Evolutionary conservation across 495 filamentous ascomycete genomes (phyloP).

Genomic region (Trichoderma gamsii): DNA sequence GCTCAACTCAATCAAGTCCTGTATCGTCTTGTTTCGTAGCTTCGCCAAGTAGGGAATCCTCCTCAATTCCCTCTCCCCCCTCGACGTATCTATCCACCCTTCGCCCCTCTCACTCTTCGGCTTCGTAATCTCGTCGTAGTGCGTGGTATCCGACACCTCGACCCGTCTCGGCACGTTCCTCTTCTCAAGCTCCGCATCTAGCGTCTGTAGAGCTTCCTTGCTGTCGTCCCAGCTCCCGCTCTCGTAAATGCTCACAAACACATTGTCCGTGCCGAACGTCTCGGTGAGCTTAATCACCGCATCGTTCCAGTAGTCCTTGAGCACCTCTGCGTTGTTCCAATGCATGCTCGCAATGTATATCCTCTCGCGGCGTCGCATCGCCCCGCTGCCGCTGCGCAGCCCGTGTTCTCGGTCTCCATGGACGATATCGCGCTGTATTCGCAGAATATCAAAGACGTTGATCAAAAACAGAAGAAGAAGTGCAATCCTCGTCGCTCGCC

Average conservation of each 20-base stretch:
- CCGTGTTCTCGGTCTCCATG: neutral
- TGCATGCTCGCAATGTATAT: constrained; percentile 63
- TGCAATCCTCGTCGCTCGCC: constrained; percentile 20
- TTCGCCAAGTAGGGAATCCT: constrained; percentile 64
- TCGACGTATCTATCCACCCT: constrained; percentile 55
- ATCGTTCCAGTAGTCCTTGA: constrained; percentile 56
- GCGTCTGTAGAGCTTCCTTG: constrained; percentile 55
- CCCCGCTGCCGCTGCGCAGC: constrained; percentile 5
- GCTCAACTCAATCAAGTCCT: constrained; percentile 44
- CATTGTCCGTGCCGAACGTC: constrained; percentile 56
- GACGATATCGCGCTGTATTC: constrained; percentile 17
- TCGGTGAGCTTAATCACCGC: constrained; percentile 51
- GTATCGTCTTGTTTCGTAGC: constrained; percentile 53
- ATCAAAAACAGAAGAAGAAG: constrained; percentile 21
- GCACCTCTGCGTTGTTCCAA: constrained; percentile 63
- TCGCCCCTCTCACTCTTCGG: constrained; percentile 28
- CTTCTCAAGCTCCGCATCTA: constrained; percentile 50
- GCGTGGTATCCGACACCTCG: constrained; percentile 47
- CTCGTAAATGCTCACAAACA: constrained; percentile 65
- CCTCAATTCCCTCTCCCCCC: constrained; percentile 46
- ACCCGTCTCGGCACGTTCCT: constrained; percentile 50
- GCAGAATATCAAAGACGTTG: constrained; percentile 23
- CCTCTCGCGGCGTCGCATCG: constrained; percentile 26
- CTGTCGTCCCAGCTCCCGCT: constrained; percentile 67
- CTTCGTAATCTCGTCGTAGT: constrained; percentile 49